Conservation (phyloP, 176 grass and related monocot genomes). For the Dactylis glomerata region DNA sequence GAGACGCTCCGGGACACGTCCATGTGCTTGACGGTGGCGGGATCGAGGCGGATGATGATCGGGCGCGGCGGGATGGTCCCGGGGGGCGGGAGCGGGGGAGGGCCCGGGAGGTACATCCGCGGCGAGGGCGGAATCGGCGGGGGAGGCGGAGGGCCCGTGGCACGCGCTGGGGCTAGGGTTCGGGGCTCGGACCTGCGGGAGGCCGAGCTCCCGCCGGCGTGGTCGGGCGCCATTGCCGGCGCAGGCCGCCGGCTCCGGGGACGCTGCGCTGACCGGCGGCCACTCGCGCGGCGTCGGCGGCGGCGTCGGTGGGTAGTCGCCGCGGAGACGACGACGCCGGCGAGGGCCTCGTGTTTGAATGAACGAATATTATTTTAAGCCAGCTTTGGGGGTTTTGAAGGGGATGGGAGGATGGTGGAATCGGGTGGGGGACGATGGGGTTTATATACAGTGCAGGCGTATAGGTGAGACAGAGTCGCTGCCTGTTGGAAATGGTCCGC, state of each 20-base stretch:
- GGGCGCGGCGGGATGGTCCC: conserved; percentile 7
- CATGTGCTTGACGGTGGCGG: conserved; percentile 13
- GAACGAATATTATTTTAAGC: conserved; percentile 6
- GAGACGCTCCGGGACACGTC: conserved; percentile 48
- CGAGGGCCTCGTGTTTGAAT: conserved; percentile 34
- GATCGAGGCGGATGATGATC: conserved; percentile 25
- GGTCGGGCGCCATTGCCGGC: conserved; percentile 40
- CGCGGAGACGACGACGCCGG: conserved; percentile 15
- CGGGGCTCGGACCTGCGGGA: conserved; percentile 18
- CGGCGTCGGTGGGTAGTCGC: neutral
- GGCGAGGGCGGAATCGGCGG: conserved; percentile 32
- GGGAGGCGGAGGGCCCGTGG: conserved; percentile 38
- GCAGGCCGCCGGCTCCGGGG: neutral
- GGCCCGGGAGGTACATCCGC: conserved; percentile 20
- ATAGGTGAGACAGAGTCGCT: neutral
- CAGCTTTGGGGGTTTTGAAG: conserved; percentile 11
- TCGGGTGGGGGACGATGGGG: neutral
- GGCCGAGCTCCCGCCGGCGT: conserved; percentile 2
- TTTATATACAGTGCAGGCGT: conserved; percentile 10
- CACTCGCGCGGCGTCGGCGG: neutral
- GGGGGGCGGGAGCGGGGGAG: conserved; percentile 10
- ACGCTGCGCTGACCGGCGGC: neutral
- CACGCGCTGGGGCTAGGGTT: conserved; percentile 30
- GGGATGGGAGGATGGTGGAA: neutral
- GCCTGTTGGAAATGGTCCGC: neutral